phyloP scores from a whole-genome alignment of 1,139 yeast species.

The Pichia terricola region DNA sequence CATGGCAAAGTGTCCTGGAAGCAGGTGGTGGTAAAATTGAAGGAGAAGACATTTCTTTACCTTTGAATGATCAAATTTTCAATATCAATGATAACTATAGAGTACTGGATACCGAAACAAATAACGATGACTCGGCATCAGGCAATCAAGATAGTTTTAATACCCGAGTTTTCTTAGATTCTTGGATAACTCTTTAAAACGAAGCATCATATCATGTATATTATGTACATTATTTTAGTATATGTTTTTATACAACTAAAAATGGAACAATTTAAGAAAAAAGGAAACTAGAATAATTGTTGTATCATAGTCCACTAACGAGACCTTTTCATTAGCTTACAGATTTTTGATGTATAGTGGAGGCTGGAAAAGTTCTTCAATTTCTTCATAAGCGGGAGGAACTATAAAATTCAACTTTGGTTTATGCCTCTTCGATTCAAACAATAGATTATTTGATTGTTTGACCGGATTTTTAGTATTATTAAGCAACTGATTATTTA shows the following conservation, averaged over 20 bases:
- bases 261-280: background rate
- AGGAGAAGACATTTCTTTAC: conserved; percentile 21
- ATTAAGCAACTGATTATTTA: background rate
- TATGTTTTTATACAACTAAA: background rate
- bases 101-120: conserved; percentile 16
- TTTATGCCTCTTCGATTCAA: conserved; percentile 1
- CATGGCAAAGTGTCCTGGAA: conserved; percentile 50
- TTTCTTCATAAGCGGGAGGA: conserved; percentile 13
- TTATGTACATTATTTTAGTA: background rate
- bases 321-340: too few species aligned
- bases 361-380: conserved; percentile 6
- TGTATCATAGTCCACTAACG: background rate
- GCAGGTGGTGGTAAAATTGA: conserved; percentile 42
- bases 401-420: conserved; percentile 7
- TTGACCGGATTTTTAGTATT: background rate
- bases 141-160: background rate
- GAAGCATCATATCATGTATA: background rate
- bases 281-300: background rate
- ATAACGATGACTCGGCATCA: conserved; percentile 4
- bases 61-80: conserved; percentile 20
- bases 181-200: conserved; percentile 19
- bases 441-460: background rate
- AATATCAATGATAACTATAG: conserved; percentile 24
- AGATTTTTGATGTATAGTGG: conserved; percentile 6
- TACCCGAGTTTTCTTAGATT: conserved; percentile 16